phyloP scores from a whole-genome alignment of 148 eudicot genomes.

The Camellia lanceoleosa region DNA sequence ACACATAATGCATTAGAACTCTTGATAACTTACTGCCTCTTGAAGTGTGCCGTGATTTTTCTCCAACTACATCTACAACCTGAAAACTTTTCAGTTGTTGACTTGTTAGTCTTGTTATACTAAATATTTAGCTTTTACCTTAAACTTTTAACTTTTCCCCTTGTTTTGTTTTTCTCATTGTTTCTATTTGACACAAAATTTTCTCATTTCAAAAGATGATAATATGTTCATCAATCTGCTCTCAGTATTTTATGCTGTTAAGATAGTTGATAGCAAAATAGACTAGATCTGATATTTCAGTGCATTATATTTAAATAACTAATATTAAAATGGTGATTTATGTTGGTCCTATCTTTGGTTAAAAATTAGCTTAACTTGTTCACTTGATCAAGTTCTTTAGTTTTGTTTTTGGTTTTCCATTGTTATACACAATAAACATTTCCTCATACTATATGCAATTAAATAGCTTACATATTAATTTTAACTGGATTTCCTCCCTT shows the following conservation, averaged over 20 bases:
- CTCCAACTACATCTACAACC: background rate
- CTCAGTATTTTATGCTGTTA: background rate
- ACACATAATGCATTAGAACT: background rate
- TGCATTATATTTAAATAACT: background rate
- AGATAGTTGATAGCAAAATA: background rate
- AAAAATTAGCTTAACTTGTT: background rate
- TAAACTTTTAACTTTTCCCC: background rate
- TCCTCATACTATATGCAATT: background rate
- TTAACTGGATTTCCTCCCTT: conserved; percentile 16
- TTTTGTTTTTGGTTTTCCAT: background rate
- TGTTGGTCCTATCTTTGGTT: background rate
- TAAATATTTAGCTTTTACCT: background rate
- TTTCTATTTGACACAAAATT: background rate
- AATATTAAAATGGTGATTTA: background rate
- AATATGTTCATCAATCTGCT: background rate
- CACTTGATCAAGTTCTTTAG: background rate
- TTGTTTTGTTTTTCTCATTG: background rate
- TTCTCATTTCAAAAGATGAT: background rate
- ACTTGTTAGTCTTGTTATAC: background rate
- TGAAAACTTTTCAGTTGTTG: background rate
- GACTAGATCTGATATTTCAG: background rate
- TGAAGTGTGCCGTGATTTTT: background rate
- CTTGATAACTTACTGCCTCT: background rate
- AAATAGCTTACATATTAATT: background rate
- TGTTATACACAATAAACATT: background rate